A percentile compares a stretch with the other conserved stretches of the same genome.
These are phyloP conservation scores for Babesia bigemina DNA, from an alignment of 169 alveolate species.

Conservation along the genomic window DNA sequence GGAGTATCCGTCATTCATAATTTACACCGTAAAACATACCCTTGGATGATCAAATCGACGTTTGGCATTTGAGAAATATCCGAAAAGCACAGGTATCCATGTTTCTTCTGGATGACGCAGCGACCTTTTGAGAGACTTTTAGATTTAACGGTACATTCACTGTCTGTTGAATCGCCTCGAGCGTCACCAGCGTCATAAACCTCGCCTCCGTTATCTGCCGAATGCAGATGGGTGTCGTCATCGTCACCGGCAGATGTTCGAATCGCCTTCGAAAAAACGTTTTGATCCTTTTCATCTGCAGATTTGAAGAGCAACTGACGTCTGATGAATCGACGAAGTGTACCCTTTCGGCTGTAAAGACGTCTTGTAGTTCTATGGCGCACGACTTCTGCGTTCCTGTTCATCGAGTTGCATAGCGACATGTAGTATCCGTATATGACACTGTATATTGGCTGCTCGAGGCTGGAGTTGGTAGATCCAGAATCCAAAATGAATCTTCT, in stretches of 20 bases:
- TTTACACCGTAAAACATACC: conserved; percentile 26
- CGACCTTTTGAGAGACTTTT: neutral
- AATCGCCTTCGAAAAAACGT: no score
- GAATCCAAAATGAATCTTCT: conserved; percentile 49
- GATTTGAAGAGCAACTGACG: no score
- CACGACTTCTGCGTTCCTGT: neutral
- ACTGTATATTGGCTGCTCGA: conserved; percentile 18
- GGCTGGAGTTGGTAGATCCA: conserved; percentile 49
- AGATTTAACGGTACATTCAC: neutral
- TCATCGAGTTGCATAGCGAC: neutral
- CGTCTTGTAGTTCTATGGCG: no score
- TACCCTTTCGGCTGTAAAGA: no score
- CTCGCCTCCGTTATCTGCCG: neutral
- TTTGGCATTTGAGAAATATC: conserved; percentile 53
- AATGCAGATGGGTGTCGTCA: neutral
- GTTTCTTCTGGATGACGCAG: conserved; percentile 20
- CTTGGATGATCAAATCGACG: conserved; percentile 12
- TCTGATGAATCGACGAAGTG: no score
- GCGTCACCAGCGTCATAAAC: neutral
- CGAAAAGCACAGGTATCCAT: conserved; percentile 42
- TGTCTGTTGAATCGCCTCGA: neutral
- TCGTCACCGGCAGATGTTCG: no score
- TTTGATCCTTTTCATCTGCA: no score
- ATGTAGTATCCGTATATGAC: conserved; percentile 9
- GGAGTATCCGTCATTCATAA: no score